phyloP scores from a whole-genome alignment of 1,284 basidiomycete species.

The Apiotrichum laibachii region DNA sequence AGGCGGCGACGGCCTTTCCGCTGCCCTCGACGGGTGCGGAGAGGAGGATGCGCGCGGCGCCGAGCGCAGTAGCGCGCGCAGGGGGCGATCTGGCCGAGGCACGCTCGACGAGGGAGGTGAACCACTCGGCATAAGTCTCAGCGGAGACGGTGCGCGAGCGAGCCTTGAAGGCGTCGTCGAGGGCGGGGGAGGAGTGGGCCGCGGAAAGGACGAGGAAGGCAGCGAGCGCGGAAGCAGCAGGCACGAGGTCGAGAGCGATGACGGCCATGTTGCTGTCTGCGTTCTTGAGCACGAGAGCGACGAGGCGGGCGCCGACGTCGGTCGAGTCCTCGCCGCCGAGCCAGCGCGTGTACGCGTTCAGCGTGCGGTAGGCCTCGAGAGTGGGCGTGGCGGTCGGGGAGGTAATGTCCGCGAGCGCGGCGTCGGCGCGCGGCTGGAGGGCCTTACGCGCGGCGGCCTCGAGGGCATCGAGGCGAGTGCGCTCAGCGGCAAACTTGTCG shows the following conservation, averaged over 20 bases:
- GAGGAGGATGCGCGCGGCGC: conserved; percentile 14
- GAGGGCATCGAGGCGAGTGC: conserved; percentile 6
- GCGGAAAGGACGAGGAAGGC: conserved; percentile 12
- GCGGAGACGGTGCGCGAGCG: conserved; percentile 1
- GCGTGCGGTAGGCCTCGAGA: conserved; percentile 4
- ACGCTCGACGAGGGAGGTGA: conserved; percentile 5
- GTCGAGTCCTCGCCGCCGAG: background rate
- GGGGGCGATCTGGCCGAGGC: background rate
- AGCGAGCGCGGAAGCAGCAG: conserved; percentile 6
- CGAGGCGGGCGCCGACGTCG: conserved; percentile 7
- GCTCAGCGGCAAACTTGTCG: background rate
- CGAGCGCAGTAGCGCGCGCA: conserved; percentile 8
- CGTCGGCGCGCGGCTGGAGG: conserved; percentile 1
- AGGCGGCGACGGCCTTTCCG: conserved; percentile 9
- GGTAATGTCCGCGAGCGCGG: background rate
- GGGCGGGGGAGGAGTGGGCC: background rate
- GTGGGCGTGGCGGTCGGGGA: background rate
- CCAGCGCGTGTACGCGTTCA: conserved; percentile 8
- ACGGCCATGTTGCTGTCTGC: background rate
- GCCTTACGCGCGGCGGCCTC: conserved; percentile 7
- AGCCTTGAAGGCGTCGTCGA: background rate
- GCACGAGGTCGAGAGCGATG: conserved; percentile 11
- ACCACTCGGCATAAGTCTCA: background rate
- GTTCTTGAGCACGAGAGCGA: background rate
- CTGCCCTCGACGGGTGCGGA: conserved; percentile 16